Evolutionary conservation across 176 grass and related monocot species (phyloP).

Genomic region (Poa annua): DNA sequence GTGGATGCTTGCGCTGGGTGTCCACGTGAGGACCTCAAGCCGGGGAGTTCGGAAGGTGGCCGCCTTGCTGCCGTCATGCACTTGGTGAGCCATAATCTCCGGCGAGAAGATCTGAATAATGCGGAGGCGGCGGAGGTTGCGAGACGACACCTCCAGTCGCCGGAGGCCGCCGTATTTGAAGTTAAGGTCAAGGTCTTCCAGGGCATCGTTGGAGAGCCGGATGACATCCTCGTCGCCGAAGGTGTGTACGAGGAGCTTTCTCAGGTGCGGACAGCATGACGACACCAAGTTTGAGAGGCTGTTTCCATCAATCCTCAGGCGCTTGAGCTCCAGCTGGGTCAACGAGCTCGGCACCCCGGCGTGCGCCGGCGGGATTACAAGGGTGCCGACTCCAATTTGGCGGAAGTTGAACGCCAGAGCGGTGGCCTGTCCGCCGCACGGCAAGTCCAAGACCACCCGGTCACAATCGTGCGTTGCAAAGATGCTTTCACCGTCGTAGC

Average conservation of each 20-base stretch:
- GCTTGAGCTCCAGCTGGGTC: constrained; percentile 1
- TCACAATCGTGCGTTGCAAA: not conserved
- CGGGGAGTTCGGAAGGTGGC: not conserved
- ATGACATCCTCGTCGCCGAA: not conserved
- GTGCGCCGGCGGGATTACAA: not conserved
- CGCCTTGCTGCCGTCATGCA: not conserved
- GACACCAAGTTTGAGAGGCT: not conserved
- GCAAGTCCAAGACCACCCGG: not conserved
- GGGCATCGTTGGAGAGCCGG: not conserved
- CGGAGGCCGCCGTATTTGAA: not conserved
- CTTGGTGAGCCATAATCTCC: not conserved
- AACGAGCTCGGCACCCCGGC: not conserved
- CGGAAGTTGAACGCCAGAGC: not conserved
- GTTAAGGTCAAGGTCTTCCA: not conserved
- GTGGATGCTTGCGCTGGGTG: not conserved
- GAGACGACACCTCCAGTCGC: not conserved
- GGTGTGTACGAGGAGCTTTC: not conserved
- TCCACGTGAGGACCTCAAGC: not conserved
- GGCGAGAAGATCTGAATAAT: not conserved
- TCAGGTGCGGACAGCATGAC: not conserved
- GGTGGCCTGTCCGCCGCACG: not conserved
- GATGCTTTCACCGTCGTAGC: not conserved
- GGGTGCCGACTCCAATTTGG: not conserved
- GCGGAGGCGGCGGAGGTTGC: not conserved
- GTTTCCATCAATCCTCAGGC: not conserved